phyloP scores from a whole-genome alignment of 306 rosid genomes.

The Crotalaria pallida region DNA sequence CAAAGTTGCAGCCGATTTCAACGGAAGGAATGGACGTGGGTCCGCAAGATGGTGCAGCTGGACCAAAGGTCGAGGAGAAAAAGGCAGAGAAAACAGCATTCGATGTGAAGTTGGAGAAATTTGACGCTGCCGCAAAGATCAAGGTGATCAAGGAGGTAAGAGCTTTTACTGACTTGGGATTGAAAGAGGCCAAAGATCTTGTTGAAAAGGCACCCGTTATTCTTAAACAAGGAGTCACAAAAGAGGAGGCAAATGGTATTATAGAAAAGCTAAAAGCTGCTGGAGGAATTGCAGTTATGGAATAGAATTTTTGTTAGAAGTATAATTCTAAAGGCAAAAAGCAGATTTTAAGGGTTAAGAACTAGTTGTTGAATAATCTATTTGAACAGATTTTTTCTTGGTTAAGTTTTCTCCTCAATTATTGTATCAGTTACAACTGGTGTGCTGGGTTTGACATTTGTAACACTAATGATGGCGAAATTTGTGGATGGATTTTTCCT shows the following conservation, averaged over 20 bases:
- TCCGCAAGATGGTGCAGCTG: conserved; percentile 21
- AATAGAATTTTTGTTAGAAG: conserved; percentile 22
- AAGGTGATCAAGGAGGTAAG: conserved; percentile 55
- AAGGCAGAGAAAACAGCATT: conserved; percentile 49
- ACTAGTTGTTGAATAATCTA: conserved; percentile 21
- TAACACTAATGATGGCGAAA: neutral
- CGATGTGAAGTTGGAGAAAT: conserved; percentile 46
- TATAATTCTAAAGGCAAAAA: conserved; percentile 10
- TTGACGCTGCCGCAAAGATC: conserved; percentile 45
- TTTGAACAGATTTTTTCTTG: neutral
- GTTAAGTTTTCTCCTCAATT: neutral
- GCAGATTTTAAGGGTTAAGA: conserved; percentile 7
- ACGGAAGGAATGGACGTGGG: conserved; percentile 47
- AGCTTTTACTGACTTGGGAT: conserved; percentile 41
- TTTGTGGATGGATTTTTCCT: neutral
- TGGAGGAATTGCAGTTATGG: conserved; percentile 50
- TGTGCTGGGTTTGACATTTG: conserved; percentile 19
- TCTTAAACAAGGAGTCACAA: conserved; percentile 46
- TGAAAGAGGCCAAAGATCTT: conserved; percentile 55
- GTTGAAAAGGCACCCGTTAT: conserved; percentile 44
- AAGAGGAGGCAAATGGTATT: conserved; percentile 45
- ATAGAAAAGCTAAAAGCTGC: conserved; percentile 47
- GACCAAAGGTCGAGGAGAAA: conserved; percentile 42
- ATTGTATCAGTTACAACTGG: conserved; percentile 4
- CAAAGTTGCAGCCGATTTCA: conserved; percentile 46